Percentiles rank a stretch among this genome's conserved stretches.
phyloP scores from a whole-genome alignment of 148 eudicot species.

The Chenopodium berlandieri region DNA sequence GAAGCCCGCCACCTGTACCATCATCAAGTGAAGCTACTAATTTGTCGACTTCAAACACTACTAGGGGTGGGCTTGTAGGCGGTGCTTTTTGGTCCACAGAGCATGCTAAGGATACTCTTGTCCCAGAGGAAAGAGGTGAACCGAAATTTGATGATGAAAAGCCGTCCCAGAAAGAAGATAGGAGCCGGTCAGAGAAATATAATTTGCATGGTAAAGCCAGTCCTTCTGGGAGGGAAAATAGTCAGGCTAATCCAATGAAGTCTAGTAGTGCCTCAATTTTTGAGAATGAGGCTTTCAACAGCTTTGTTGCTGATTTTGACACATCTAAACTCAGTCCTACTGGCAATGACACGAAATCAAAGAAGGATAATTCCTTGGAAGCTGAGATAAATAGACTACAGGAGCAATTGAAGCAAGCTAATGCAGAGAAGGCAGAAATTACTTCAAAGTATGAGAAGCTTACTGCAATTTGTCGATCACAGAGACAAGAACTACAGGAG shows the following conservation, averaged over 20 bases:
- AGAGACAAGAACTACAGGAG: conserved; percentile 93
- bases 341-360: conserved; percentile 31
- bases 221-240: conserved; percentile 31
- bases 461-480: conserved; percentile 80
- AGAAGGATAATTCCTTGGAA: conserved; percentile 45
- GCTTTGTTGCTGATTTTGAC: conserved; percentile 87
- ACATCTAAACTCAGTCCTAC: conserved; percentile 50
- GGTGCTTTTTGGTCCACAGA: conserved; percentile 95
- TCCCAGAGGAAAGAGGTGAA: conserved; percentile 42
- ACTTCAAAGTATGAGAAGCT: conserved; percentile 90
- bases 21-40: conserved; percentile 53
- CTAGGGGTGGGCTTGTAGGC: conserved; percentile 36
- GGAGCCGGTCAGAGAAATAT: conserved; percentile 30
- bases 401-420: conserved; percentile 71
- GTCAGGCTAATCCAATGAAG: conserved; percentile 26
- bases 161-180: conserved; percentile 39
- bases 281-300: conserved; percentile 58
- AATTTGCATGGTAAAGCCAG: conserved; percentile 30
- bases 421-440: conserved; percentile 71
- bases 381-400: conserved; percentile 71
- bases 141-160: conserved; percentile 54
- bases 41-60: conserved; percentile 37
- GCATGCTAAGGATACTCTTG: conserved; percentile 60
- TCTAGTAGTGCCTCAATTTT: conserved; percentile 38
- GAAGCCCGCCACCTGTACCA: conserved; percentile 90